phyloP scores from a whole-genome alignment of 768 basidiomycete species.

The Xanthoconium stramineum region DNA sequence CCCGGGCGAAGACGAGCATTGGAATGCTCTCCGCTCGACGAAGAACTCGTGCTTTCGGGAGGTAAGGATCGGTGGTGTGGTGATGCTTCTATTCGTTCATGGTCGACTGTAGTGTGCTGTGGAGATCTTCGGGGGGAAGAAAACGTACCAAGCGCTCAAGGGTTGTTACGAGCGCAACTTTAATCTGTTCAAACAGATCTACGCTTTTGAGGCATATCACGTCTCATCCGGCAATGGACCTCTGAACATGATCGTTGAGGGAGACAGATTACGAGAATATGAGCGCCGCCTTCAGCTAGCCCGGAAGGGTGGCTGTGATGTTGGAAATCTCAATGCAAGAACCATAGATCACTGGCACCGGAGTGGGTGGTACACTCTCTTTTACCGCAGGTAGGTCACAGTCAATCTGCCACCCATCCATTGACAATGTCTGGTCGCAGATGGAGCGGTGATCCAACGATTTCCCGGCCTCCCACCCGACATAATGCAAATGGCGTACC shows the following conservation, averaged over 20 bases:
- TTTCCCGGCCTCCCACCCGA: conserved; percentile 45
- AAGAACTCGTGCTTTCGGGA: conserved; percentile 84
- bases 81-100: not conserved
- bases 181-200: conserved; percentile 81
- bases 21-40: conserved; percentile 72
- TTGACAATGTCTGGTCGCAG: conserved; percentile 31
- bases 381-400: conserved; percentile 55
- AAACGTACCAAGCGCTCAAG: conserved; percentile 81
- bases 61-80: conserved; percentile 34
- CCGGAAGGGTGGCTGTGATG: conserved; percentile 61
- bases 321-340: conserved; percentile 70
- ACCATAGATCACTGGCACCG: conserved; percentile 80
- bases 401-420: not conserved
- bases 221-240: conserved; percentile 33
- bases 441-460: conserved; percentile 66
- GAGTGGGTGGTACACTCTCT: conserved; percentile 72
- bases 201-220: conserved; percentile 59
- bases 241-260: conserved; percentile 47
- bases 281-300: conserved; percentile 69
- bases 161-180: conserved; percentile 85
- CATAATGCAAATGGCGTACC: conserved; percentile 33
- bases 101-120: conserved; percentile 51
- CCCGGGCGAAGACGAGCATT: conserved; percentile 66
- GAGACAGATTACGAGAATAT: conserved; percentile 66
- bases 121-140: conserved; percentile 71